Percentiles rank a stretch among this genome's conserved stretches.
phyloP scores from a whole-genome alignment of 495 filamentous ascomycete genomes.

The Staphylotrichum tortipilum region DNA sequence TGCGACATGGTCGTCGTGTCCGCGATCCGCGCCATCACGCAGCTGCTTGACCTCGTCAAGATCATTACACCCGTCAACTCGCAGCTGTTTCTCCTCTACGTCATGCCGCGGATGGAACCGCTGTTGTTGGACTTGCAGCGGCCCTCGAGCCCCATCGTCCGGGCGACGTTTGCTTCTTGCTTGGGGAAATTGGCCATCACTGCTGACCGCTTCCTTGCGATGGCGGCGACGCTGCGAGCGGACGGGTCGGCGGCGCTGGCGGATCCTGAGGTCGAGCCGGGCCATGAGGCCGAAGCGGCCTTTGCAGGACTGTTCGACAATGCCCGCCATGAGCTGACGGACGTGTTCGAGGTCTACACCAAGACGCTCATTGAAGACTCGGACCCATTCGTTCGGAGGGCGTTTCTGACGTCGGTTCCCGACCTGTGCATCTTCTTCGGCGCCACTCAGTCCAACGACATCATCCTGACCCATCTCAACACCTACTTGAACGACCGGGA shows the following conservation, averaged over 20 bases:
- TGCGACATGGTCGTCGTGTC: constrained; percentile 74
- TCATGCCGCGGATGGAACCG: constrained; percentile 71
- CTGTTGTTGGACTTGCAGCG: constrained; percentile 53
- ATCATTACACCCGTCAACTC: constrained; percentile 91
- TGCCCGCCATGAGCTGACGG: constrained; percentile 64
- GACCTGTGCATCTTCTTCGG: constrained; percentile 94
- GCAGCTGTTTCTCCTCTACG: constrained; percentile 90
- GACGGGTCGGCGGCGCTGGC: constrained; percentile 72
- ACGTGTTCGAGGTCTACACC: constrained; percentile 76
- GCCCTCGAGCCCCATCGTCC: constrained; percentile 59
- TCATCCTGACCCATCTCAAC: constrained; percentile 89
- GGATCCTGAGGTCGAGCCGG: constrained; percentile 75
- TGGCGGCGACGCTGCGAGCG: constrained; percentile 78
- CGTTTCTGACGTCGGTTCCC: constrained; percentile 89
- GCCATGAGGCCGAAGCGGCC: constrained; percentile 44
- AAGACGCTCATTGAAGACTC: constrained; percentile 81
- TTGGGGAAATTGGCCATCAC: constrained; percentile 88
- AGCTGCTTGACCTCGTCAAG: constrained; percentile 76
- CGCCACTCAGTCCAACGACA: constrained; percentile 78
- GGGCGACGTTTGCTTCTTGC: constrained; percentile 86
- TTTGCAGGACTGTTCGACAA: constrained; percentile 80
- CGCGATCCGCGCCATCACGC: constrained; percentile 76
- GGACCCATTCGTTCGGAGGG: constrained; percentile 79
- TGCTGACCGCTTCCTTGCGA: constrained; percentile 75
- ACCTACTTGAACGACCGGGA: constrained; percentile 96